These are phyloP conservation scores for Lyophyllum decastes DNA, from an alignment of 768 basidiomycete species.

Conservation along the genomic window DNA sequence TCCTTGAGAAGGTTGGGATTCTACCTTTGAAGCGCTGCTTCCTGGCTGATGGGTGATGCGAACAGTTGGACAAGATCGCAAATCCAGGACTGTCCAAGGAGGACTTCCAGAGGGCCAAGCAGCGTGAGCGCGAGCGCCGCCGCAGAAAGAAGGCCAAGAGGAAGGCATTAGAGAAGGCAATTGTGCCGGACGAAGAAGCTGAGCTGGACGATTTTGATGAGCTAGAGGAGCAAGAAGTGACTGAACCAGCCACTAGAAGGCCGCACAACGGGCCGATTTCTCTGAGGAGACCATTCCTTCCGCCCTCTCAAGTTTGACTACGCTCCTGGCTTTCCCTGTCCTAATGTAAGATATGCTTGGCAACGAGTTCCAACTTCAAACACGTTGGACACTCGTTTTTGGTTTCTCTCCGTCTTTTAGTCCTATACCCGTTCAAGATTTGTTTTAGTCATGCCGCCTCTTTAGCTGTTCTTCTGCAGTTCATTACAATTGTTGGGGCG, in stretches of 20 bases:
- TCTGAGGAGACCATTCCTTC: neutral
- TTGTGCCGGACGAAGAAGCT: slow-evolving; percentile 16
- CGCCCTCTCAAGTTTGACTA: neutral
- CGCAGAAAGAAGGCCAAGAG: slow-evolving; percentile 80
- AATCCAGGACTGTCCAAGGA: slow-evolving; percentile 81
- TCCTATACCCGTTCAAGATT: no score
- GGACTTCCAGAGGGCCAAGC: slow-evolving; percentile 67
- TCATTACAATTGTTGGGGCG: no score
- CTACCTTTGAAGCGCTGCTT: slow-evolving; percentile 15
- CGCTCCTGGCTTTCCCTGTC: neutral
- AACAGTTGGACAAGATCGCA: slow-evolving; percentile 65
- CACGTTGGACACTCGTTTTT: neutral
- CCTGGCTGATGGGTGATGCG: slow-evolving; percentile 21
- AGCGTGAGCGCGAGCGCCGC: slow-evolving; percentile 74
- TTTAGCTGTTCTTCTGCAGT: no score
- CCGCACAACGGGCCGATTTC: neutral
- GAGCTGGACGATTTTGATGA: neutral
- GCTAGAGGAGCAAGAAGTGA: neutral
- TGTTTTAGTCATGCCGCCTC: no score
- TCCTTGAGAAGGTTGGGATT: slow-evolving; percentile 68
- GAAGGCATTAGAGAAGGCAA: slow-evolving; percentile 42
- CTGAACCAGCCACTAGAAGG: no score
- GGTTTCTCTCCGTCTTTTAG: no score
- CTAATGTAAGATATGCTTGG: neutral
- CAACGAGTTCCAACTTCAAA: neutral